Evolutionary conservation across 768 basidiomycete genomes (phyloP).

Genomic region (Tulasnella sp.): DNA sequence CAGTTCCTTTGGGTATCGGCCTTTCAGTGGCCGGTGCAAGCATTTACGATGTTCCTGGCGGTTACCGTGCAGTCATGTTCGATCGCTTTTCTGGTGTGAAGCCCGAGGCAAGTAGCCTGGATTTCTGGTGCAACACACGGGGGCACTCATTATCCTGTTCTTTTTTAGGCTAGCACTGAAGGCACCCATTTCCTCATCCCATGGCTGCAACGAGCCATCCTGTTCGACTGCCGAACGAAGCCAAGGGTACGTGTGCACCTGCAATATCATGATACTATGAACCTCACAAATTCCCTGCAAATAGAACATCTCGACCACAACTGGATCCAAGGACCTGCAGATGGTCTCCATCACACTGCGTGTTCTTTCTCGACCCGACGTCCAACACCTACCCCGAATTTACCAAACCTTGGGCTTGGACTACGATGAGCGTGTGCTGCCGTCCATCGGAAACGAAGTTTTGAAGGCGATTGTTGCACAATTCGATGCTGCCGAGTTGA

Average conservation of each 20-base stretch:
- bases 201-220: slow-evolving; percentile 93
- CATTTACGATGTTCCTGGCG: slow-evolving; percentile 71
- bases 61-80: slow-evolving; percentile 96
- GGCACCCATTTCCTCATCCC: slow-evolving; percentile 97
- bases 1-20: slow-evolving; percentile 68
- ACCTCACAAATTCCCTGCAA: slow-evolving; percentile 11
- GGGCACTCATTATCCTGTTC: slow-evolving; percentile 22
- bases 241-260: slow-evolving; percentile 65
- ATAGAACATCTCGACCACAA: slow-evolving; percentile 97
- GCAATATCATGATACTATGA: slow-evolving; percentile 31
- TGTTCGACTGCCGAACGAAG: slow-evolving; percentile 98
- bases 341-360: slow-evolving; percentile 98
- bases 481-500: slow-evolving; percentile 95
- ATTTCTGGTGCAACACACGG: background rate
- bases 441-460: slow-evolving; percentile 98
- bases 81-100: slow-evolving; percentile 94
- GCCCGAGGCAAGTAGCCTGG: slow-evolving; percentile 58
- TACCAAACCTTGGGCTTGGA: slow-evolving; percentile 95
- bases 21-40: slow-evolving; percentile 53
- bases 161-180: slow-evolving; percentile 76
- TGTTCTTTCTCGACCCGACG: slow-evolving; percentile 92
- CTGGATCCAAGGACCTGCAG: slow-evolving; percentile 97
- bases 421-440: slow-evolving; percentile 97
- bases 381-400: slow-evolving; percentile 83
- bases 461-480: slow-evolving; percentile 98